Evolutionary conservation across 768 basidiomycete species (phyloP).

Genomic region (Mrakia blollopis): DNA sequence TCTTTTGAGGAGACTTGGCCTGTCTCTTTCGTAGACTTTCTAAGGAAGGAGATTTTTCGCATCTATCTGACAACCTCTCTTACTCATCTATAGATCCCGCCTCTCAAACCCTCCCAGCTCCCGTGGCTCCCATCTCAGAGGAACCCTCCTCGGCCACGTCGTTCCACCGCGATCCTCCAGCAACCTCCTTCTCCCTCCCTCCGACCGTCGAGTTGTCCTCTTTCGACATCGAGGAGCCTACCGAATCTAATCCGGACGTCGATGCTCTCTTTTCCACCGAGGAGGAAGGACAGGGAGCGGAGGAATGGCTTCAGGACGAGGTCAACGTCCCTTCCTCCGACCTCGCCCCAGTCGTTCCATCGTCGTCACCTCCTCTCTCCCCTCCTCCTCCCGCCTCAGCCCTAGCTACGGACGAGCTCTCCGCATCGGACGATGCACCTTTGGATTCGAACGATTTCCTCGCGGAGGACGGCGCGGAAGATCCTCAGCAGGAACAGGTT

Average conservation of each 20-base stretch:
- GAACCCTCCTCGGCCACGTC: not conserved
- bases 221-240: not conserved
- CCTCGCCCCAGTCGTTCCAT: slow-evolving; percentile 2
- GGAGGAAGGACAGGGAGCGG: not conserved
- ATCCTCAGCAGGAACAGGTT: not conserved
- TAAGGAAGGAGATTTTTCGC: not conserved
- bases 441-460: not conserved
- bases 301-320: not conserved
- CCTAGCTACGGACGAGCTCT: not conserved
- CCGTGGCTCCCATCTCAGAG: not conserved
- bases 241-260: no score
- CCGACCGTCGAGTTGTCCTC: not conserved
- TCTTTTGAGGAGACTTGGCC: not conserved
- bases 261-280: not conserved
- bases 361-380: not conserved
- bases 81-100: no score
- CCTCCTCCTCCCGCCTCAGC: not conserved
- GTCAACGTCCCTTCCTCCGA: not conserved
- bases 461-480: not conserved
- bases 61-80: not conserved
- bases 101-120: no score
- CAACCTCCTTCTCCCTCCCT: not conserved
- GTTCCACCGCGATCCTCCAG: not conserved
- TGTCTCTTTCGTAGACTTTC: not conserved
- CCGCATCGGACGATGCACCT: not conserved